Evolutionary conservation across 495 filamentous ascomycete genomes (phyloP), one percentile per base, ranked within the genome.

Genomic region (Penicillium salamii): DNA sequence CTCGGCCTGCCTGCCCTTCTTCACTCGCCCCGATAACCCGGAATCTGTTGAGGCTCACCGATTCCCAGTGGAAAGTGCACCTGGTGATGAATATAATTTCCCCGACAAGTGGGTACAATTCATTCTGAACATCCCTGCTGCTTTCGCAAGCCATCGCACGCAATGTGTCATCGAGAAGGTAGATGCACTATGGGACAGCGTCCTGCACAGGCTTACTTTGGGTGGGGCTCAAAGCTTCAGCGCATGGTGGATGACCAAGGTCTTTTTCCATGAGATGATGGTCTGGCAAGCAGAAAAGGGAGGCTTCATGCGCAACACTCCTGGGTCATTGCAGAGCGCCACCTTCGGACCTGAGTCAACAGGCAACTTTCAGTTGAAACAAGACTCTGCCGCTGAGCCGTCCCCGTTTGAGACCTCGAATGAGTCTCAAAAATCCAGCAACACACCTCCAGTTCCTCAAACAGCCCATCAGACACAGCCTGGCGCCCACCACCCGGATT

Each of bases 161-260:
- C 33, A 87, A 82, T 75, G 74, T 42, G 64, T 77, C 15, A 66
- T 77, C 28, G 58, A 75, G 31, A 68, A 69, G 39, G 65, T 75
- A 17, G 69, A 75, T 52, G 70, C 66, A 13, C 34, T 77, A 29
- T 77, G 71, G 71, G 70, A 75, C 44, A 66, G 61, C 21, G 65
- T 77, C n/a, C 60, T 77, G 7, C 72, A 67, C 46, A 65, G 71
- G 7, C 48, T 77, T 48, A 97, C 92, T 7, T 83, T 97, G 18
- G 79, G 79, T 19, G 84, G 87, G 50, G 90, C 88, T 8, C 81
- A 84, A 50, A 95, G 89, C 58, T 98, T 96, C 61, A 90, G 89
- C 12, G 85, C 88, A 2, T 98, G 93, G 93, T 97, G 93, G 90
- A 87, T 96, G 45, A 91, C 89, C n/a, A 96, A 97, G 63, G 90